phyloP scores from a whole-genome alignment of 805 yeast genomes.

The Teunomyces aglyptinius region DNA sequence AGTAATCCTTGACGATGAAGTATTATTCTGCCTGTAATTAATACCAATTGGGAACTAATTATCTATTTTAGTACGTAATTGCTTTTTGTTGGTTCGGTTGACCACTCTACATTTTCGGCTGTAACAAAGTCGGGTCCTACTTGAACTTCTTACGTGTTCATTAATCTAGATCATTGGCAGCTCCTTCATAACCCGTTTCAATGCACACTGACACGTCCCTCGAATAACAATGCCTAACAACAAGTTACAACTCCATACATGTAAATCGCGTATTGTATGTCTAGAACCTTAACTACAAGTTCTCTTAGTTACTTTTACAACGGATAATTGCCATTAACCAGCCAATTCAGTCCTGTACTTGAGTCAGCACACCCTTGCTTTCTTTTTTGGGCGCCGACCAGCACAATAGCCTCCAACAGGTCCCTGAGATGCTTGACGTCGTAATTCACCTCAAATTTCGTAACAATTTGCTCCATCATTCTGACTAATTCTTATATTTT shows the following conservation, averaged over 20 bases:
- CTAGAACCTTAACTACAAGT: background rate
- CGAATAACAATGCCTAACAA: background rate
- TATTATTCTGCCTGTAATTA: slow-evolving; percentile 4
- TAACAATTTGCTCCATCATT: no score
- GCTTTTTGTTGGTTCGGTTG: background rate
- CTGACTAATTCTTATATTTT: no score
- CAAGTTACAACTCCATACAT: background rate
- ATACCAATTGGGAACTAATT: slow-evolving; percentile 1
- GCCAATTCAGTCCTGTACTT: no score
- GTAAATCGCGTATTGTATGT: background rate
- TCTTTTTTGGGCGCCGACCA: no score
- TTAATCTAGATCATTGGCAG: background rate
- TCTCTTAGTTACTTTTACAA: background rate
- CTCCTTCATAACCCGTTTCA: slow-evolving; percentile 1
- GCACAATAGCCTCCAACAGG: no score
- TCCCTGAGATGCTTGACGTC: no score
- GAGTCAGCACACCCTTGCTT: no score
- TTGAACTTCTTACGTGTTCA: background rate
- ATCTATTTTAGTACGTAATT: background rate
- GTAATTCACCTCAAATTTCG: no score
- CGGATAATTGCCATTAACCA: no score
- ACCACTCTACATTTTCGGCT: background rate
- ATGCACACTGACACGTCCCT: background rate
- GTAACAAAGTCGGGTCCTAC: background rate
- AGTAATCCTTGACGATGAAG: background rate